phyloP scores from a whole-genome alignment of 306 rosid species.

The Vicia villosa region DNA sequence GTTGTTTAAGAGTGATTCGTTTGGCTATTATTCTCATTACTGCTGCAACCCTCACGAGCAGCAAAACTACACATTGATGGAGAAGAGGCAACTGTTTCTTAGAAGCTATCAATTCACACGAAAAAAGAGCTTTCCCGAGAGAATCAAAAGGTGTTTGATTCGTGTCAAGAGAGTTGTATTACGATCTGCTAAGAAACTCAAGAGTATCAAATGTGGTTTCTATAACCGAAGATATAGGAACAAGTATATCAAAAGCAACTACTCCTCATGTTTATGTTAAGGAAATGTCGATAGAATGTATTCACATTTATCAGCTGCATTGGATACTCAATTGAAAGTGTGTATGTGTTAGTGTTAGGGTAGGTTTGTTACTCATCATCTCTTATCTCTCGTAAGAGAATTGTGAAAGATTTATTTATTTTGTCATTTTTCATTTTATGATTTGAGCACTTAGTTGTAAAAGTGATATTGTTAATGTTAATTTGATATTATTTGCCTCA shows the following conservation, averaged over 20 bases:
- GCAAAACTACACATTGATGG: conserved; percentile 50
- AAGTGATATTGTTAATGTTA: background rate
- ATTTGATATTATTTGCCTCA: background rate
- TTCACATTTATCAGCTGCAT: background rate
- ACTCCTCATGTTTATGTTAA: background rate
- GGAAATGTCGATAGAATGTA: background rate
- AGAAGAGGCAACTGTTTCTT: conserved; percentile 76
- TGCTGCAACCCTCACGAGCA: conserved; percentile 33
- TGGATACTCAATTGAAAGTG: background rate
- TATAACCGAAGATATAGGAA: conserved; percentile 28
- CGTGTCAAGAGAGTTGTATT: conserved; percentile 57
- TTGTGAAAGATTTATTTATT: background rate
- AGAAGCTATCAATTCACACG: conserved; percentile 84
- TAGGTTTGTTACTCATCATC: background rate
- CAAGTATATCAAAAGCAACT: background rate
- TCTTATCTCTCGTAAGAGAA: background rate
- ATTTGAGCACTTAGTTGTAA: background rate
- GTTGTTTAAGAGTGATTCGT: conserved; percentile 55
- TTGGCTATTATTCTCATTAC: conserved; percentile 38
- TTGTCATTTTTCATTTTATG: background rate
- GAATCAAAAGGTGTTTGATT: conserved; percentile 59
- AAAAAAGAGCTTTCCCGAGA: conserved; percentile 55
- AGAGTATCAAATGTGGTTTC: conserved; percentile 51
- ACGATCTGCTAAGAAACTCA: conserved; percentile 43
- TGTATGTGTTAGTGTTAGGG: background rate